Evolutionary conservation across 2,329 filamentous ascomycete species (phyloP), one percentile per base, ranked within the genome.

Genomic region (Ophiostoma tasmaniense): DNA sequence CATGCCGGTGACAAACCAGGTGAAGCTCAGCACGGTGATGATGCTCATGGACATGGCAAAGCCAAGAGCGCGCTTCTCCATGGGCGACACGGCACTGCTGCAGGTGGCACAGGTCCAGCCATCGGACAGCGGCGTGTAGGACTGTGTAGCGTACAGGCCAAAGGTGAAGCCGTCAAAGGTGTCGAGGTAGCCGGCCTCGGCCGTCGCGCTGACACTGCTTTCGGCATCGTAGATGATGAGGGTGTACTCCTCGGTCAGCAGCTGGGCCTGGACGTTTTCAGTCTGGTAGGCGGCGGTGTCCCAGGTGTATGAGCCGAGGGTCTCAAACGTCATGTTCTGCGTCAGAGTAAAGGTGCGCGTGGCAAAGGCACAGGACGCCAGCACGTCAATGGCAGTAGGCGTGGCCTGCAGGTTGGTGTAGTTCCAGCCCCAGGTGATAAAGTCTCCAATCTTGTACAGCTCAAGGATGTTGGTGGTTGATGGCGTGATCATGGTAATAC

Each of bases 361-460:
- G 62, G 81, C 83, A 8, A 76, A 76, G 55, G 82, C 83, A 79
- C 84, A 87, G 72, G 84, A 85, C 42, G 86, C 80, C 69, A 88
- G 76, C 17, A 89, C 79, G 72, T 89, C 85, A 69, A 90, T 75
- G 55, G 85, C 87, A 2, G 84, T 86, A 1, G 87, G 87, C 1
- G 80, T 84, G 33, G 79, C 85, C 68, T 81, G 79, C 37, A 90
- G 76, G 62, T 83, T 83, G 3, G 87, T 89, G 79, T 89, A 89
- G 78, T 89, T 89, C 86, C 87, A 90, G 64, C 78, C 82, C 77
- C 85, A 87, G 17, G 85, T 89, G 61, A 88, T 79, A 62, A 80
- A 80, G 74, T 88, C 82, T 71, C 85, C 84, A 71, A 89, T 86
- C 74, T 86, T 86, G 81, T 85, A 88, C 55, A 87, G 80, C 70